Evolutionary conservation across 768 basidiomycete genomes (phyloP), one percentile per base, ranked within the genome.

Genomic region (Lentinula edodes): DNA sequence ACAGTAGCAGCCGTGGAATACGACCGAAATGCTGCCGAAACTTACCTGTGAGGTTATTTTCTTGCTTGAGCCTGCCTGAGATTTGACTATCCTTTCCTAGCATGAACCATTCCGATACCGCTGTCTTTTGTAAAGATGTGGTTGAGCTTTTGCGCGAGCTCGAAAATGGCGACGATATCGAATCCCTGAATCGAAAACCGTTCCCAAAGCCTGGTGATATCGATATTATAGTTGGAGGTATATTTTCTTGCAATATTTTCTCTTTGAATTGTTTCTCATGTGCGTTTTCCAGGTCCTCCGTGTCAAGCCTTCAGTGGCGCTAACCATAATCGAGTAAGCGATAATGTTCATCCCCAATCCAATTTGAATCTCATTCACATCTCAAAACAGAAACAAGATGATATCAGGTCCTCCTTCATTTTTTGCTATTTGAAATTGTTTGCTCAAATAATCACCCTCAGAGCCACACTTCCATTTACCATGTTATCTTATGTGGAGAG

Each of bases 161-260:
- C 9, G 38, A 20, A 12, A 23, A 56, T 32, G 55, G 39, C 4
- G 41, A 56, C 15, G 23, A 56, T 43, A 23, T 56, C 6, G 6
- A 45, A 34, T 43, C 55, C 43, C 55, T 56, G 15, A 28, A 43
- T 6, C 7, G 23, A 10, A 56, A 28, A 41, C 5, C 38, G 12
- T 56, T 91, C 78, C 90, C 89, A 6, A 74, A 75, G 61, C 80
- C 76, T 42, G 81, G 80, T 4, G 82, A 84, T 13, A 81, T 89
- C 2, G 87, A 89, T 64, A 81, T 91, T 59, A 83, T 91, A n/a
- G 88, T 80, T 70, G 88, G 90, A 62, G 88, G 89, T 87, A 72
- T 52, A 80, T 71, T 16, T 45, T 5, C 20, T 13, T 36, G 12
- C 35, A 1, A 1, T 62, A 55, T 7, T 55, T 45, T 16, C 18